phyloP scores from a whole-genome alignment of 768 basidiomycete genomes.

The Wakefieldia striispora region DNA sequence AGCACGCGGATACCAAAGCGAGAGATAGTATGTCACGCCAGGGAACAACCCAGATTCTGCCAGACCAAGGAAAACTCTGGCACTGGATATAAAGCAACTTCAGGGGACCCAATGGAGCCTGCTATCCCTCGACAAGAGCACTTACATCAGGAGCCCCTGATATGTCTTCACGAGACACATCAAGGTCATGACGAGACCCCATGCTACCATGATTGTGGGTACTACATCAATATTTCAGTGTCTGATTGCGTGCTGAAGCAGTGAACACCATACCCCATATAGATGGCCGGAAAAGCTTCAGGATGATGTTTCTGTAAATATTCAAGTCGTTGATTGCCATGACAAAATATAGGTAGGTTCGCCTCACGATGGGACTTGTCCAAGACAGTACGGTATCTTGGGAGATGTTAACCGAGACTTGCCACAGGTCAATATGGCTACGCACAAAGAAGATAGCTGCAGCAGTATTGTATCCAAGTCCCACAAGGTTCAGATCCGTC shows the following conservation, averaged over 20 bases:
- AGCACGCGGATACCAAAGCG: slow-evolving; percentile 52
- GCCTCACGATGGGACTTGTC: slow-evolving; percentile 34
- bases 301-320: slow-evolving; percentile 23
- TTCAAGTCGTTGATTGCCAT: background rate
- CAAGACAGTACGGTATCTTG: slow-evolving; percentile 32
- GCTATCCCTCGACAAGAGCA: too few relatives aligned
- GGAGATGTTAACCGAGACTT: background rate
- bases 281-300: slow-evolving; percentile 27
- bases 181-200: slow-evolving; percentile 31
- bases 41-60: slow-evolving; percentile 42
- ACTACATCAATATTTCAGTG: slow-evolving; percentile 25
- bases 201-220: slow-evolving; percentile 29
- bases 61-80: slow-evolving; percentile 38
- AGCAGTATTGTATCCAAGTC: slow-evolving; percentile 30
- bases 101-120: background rate
- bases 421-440: background rate
- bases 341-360: too few relatives aligned
- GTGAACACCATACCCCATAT: slow-evolving; percentile 21
- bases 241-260: background rate
- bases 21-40: slow-evolving; percentile 39
- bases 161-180: slow-evolving; percentile 30
- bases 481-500: slow-evolving; percentile 28
- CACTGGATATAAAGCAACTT: slow-evolving; percentile 11
- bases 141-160: slow-evolving; percentile 25
- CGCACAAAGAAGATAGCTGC: slow-evolving; percentile 34